Evolutionary conservation across 2,329 filamentous ascomycete genomes (phyloP), one percentile per base, ranked within the genome.

Genomic region (Nemania bipapillata): DNA sequence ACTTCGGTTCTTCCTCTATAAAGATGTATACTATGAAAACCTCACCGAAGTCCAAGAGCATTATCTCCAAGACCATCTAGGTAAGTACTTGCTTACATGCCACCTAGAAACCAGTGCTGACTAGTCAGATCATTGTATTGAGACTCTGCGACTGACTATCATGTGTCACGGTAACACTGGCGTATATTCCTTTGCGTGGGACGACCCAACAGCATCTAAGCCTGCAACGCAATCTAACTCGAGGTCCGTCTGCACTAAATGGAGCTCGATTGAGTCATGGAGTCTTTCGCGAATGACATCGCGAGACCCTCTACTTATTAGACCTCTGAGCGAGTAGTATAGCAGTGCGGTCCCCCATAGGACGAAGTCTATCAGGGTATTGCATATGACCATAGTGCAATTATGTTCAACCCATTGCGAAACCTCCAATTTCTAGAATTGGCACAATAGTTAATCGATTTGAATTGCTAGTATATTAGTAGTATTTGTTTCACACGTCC

Each of bases 121-220:
- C 24, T 52, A 5, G 7, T 37, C 1, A 65, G 70, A 72, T 28
- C 70, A 72, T 30, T 72, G 70, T 30, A 24, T 72, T 11, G 70
- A 72, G 47, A 40, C 58, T 2, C 47, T 72, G 4, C 65, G 70
- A 0, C 37, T 53, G 11, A 67, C 60, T 0, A 55, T 69, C 11
- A 72, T 72, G 70, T 72, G 70, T 40, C 32, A 66, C 35, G 70
- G 68, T 0, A 72, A 72, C 35, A 52, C 63, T 1, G 32, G 22
- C 0, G 6, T 72, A 9, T 47, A 50, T 7, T 60, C 70, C 7
- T 72, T 70, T 11, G 49, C 58, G 2, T 72, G 70, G 70, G 59
- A 20, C 4, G 47, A 20, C 4, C 2, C 35, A 1, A 5, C 26
- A 2, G 26, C 56, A 20, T 7, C 1, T 1, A 55, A 65, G 37